Evolutionary conservation across 768 basidiomycete genomes (phyloP), one percentile per base, ranked within the genome.

Genomic region (Termitomyces heimii): DNA sequence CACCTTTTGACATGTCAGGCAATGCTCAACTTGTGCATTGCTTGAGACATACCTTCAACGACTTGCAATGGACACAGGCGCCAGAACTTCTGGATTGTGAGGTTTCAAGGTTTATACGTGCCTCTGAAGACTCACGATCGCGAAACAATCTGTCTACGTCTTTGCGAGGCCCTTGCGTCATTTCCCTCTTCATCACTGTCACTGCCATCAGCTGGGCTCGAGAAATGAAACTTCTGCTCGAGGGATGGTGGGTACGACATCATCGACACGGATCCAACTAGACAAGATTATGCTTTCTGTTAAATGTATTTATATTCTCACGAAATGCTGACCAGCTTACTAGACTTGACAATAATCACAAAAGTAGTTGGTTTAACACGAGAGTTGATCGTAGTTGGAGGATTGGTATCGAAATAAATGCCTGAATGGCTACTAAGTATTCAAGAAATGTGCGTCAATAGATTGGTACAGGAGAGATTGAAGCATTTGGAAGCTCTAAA

Each of bases 41-140:
- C 54, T 48, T 28, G 39, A 22, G 28, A 62, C 69, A 46, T 49
- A 80, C 82, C 67, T 82, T 83, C 44, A 82, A 72, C 6, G 79
- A 78, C 67, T 83, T 82, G 67, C 82, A 83, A 57, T 82, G 78
- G 28, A 79, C 75, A 66, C 82, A 82, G 31, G 81, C 82, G 26
- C 80, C 78, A 53, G 76, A 71, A 34, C 82, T 82, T 47, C 16
- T 4, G 20, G 31, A 32, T 18, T 39, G 50, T 26, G 34, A 45
- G 42, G n/a, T 12, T 53, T 10, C 42, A 16, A 24, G 39, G 22
- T 9, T 35, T 7, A 35, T n/a, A 32, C 28, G 40, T 28, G 14
- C 16, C 31, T 24, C 26, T 24, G 5, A 40, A 34, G n/a, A 59
- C 66, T 48, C 51, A 67, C 66, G 65, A 66, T 59, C 66, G 64